Percentiles rank a stretch among this genome's conserved stretches.
These are phyloP conservation scores for Tetrahymena borealis DNA, from an alignment of 73 alveolate species.

Conservation along the genomic window DNA sequence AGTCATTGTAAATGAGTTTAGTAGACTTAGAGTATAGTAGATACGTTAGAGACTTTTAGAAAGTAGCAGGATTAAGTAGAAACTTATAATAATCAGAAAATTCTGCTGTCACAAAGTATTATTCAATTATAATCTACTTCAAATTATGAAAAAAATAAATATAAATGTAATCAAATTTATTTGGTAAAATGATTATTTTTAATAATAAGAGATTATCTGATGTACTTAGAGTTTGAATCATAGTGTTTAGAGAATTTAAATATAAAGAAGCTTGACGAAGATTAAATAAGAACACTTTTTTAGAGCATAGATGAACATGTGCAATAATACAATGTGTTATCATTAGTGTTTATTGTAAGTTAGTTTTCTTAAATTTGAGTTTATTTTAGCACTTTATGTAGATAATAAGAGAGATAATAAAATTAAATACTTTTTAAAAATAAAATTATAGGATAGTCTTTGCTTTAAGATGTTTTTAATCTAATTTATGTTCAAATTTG, in stretches of 20 bases:
- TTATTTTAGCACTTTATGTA: too few species aligned
- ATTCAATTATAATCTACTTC: background rate
- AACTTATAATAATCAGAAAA: background rate
- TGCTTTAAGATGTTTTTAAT: background rate
- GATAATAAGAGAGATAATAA: too few species aligned
- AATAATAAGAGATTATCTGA: background rate
- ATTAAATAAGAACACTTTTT: background rate
- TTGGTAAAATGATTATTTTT: background rate
- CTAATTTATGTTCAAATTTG: background rate
- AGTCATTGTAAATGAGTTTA: background rate
- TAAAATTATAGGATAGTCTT: background rate
- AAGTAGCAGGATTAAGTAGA: background rate
- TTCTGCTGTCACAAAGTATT: background rate
- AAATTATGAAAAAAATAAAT: background rate
- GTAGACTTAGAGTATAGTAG: background rate
- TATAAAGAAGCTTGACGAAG: background rate
- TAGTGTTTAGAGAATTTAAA: background rate
- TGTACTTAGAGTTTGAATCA: background rate
- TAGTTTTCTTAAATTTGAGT: too few species aligned
- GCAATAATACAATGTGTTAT: background rate
- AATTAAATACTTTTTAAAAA: background rate
- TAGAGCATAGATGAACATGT: background rate
- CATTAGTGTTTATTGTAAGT: background rate
- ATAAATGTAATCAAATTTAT: background rate
- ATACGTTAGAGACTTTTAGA: background rate